Evolutionary conservation across 1,284 basidiomycete genomes (phyloP).

Genomic region (Tylopilus sp.): DNA sequence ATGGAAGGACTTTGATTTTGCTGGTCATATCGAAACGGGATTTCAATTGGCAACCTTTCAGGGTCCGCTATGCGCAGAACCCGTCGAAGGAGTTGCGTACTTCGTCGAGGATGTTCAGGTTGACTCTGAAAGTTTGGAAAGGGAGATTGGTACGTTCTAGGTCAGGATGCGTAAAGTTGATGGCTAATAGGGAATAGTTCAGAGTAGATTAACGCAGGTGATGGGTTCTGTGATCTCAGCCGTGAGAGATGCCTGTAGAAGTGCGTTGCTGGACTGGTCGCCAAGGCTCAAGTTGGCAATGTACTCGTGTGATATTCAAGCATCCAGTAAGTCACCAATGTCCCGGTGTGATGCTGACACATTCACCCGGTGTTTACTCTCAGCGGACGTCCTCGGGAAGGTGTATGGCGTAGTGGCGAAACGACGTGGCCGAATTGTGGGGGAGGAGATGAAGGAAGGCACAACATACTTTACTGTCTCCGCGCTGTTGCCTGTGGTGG

Average conservation of each 20-base stretch:
- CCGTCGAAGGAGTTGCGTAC: constrained; percentile 90
- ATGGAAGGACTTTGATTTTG: constrained; percentile 57
- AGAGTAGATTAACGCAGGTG: constrained; percentile 70
- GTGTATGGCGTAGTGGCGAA: constrained; percentile 95
- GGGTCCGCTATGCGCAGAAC: constrained; percentile 94
- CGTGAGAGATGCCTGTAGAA: constrained; percentile 85
- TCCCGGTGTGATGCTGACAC: constrained; percentile 7
- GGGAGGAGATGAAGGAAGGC: constrained; percentile 99
- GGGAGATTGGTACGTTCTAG: constrained; percentile 54
- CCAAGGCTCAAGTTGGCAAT: constrained; percentile 96
- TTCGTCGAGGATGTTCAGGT: constrained; percentile 79
- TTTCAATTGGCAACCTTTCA: constrained; percentile 95
- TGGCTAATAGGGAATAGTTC: constrained; percentile 42
- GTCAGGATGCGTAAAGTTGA: constrained; percentile 1
- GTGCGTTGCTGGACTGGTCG: constrained; percentile 94
- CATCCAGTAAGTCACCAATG: constrained; percentile 69
- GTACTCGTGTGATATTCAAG: constrained; percentile 99
- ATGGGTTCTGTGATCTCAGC: constrained; percentile 88
- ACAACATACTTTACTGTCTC: constrained; percentile 93
- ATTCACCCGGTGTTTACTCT: constrained; percentile 1
- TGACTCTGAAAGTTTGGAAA: constrained; percentile 56
- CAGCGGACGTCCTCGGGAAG: constrained; percentile 96
- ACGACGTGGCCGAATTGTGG: constrained; percentile 86
- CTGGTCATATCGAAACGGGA: constrained; percentile 84
- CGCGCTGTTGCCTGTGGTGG: constrained; percentile 91